A percentile compares a stretch with the other conserved stretches of the same genome.
phyloP scores from a whole-genome alignment of 2,329 filamentous ascomycete genomes.

The Macrophomina tecta region DNA sequence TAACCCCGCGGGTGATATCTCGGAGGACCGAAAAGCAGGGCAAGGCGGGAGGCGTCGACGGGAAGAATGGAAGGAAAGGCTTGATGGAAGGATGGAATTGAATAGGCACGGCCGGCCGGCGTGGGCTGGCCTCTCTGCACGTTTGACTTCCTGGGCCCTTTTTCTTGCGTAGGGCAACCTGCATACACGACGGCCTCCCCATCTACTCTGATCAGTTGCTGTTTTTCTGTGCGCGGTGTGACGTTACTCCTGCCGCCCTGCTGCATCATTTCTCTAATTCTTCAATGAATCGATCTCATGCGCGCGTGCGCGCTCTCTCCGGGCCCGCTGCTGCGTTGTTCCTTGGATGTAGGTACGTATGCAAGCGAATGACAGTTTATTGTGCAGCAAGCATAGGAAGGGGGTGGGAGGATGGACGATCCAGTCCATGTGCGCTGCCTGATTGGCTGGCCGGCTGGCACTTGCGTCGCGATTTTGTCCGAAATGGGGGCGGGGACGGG shows the following conservation, averaged over 20 bases:
- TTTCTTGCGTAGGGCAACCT: background rate
- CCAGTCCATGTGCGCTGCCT: too few relatives aligned
- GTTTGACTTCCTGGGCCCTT: background rate
- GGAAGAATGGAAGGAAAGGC: too few relatives aligned
- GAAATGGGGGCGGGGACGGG: background rate
- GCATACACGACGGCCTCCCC: slow-evolving; percentile 4
- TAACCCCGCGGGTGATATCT: background rate
- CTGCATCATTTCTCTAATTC: too few relatives aligned
- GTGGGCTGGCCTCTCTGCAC: background rate
- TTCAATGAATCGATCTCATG: too few relatives aligned
- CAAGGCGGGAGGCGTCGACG: background rate
- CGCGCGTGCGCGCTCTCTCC: too few relatives aligned
- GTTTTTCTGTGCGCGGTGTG: too few relatives aligned
- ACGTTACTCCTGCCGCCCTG: background rate
- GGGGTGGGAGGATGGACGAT: too few relatives aligned
- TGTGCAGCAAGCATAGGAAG: background rate
- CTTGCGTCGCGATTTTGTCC: background rate
- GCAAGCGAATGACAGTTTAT: background rate
- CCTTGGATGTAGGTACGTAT: background rate
- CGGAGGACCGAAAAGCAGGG: background rate
- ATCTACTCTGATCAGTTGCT: background rate
- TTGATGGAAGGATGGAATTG: too few relatives aligned
- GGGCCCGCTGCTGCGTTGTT: too few relatives aligned
- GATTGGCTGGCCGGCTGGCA: too few relatives aligned
- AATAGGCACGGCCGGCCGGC: background rate